Conservation (phyloP, 495 filamentous ascomycete genomes). For the Gamarada debralockiae region DNA sequence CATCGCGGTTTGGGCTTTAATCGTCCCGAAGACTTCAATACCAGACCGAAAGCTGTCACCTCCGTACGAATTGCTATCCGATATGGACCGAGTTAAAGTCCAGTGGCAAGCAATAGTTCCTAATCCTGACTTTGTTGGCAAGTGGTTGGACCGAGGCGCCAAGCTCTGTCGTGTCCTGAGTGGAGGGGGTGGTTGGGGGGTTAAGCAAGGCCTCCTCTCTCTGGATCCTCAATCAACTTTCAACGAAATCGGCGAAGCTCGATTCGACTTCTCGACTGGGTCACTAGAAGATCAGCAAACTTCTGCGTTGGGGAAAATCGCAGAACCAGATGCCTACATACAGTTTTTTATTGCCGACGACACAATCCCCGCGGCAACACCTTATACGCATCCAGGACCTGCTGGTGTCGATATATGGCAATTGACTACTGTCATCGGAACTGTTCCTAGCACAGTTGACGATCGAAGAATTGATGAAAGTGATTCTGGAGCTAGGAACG, state of each 20-base stretch:
- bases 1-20: slow-evolving; percentile 74
- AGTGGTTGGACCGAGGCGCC: slow-evolving; percentile 7
- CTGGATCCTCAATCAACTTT: slow-evolving; percentile 63
- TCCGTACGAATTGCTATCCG: not conserved
- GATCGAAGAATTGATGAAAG: not conserved
- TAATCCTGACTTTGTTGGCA: slow-evolving; percentile 13
- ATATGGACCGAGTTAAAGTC: not conserved
- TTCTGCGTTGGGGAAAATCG: slow-evolving; percentile 28
- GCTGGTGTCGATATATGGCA: not conserved
- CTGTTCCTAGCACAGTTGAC: slow-evolving; percentile 20
- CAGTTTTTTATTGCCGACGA: slow-evolving; percentile 38
- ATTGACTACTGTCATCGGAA: slow-evolving; percentile 13
- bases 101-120: not conserved
- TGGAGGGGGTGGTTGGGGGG: slow-evolving; percentile 88
- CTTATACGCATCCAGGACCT: not conserved
- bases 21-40: slow-evolving; percentile 38
- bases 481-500: not conserved
- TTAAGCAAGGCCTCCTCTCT: slow-evolving; percentile 78
- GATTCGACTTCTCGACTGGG: slow-evolving; percentile 2
- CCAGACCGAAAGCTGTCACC: not conserved
- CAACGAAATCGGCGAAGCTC: not conserved
- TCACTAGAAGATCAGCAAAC: slow-evolving; percentile 12
- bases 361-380: not conserved
- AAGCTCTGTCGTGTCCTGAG: slow-evolving; percentile 65
- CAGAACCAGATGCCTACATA: slow-evolving; percentile 39